Evolutionary conservation across 2,329 filamentous ascomycete genomes (phyloP).

Genomic region (Neopestalotiopsis sp.): DNA sequence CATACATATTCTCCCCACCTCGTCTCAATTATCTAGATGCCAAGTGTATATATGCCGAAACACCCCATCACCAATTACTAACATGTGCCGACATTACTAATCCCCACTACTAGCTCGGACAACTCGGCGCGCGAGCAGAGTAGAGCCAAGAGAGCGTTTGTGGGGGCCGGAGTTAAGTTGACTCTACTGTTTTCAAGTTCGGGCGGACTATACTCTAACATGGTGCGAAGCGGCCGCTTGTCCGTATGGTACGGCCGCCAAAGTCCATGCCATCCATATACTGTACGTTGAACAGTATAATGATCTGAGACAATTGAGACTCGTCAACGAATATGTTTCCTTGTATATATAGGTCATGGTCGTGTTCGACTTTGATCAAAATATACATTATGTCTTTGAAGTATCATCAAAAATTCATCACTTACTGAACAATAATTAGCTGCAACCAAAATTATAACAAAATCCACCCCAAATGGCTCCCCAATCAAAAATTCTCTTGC

Average conservation of each 20-base stretch:
- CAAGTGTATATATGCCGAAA: not conserved
- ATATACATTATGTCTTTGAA: not conserved
- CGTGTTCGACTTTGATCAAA: not conserved
- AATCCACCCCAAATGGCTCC: not conserved
- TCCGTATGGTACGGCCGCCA: not conserved
- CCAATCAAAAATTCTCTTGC: conserved; percentile 20
- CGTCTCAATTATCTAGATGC: not conserved
- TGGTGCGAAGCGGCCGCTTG: not conserved
- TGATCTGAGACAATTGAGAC: not conserved
- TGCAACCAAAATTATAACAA: not conserved
- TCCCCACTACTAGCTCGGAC: not conserved
- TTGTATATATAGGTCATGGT: not conserved
- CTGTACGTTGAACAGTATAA: not conserved
- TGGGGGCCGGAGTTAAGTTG: not conserved
- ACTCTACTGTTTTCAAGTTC: not conserved
- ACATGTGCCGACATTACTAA: not conserved
- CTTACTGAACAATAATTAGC: not conserved
- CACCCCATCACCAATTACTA: not conserved
- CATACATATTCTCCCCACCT: not conserved
- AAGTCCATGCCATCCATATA: not conserved
- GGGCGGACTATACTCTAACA: not conserved
- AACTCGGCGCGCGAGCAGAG: not conserved
- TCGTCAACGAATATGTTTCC: not conserved
- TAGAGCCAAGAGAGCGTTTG: not conserved
- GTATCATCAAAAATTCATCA: not conserved